Conservation (phyloP, 2,329 filamentous ascomycete genomes). For the Xylariaceae sp. region DNA sequence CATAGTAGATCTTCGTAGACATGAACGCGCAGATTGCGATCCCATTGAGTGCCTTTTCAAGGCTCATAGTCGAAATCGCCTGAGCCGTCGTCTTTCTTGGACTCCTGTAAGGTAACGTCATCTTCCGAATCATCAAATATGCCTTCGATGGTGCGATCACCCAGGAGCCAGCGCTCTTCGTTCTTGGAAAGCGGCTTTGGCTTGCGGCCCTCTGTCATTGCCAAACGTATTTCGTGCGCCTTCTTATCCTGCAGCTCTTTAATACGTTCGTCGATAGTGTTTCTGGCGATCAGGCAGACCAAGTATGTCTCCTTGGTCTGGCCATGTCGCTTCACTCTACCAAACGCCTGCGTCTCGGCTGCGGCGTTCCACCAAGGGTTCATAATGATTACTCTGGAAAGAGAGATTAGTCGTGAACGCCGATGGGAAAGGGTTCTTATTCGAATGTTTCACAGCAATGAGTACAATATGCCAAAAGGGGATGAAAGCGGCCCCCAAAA, state of each 20-base stretch:
- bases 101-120: not conserved
- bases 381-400: slow-evolving; percentile 52
- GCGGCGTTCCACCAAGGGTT: slow-evolving; percentile 61
- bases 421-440: too few relatives aligned
- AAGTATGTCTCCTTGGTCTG: slow-evolving; percentile 58
- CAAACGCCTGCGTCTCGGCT: slow-evolving; percentile 56
- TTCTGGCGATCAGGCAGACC: slow-evolving; percentile 45
- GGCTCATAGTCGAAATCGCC: too few relatives aligned
- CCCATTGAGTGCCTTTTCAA: too few relatives aligned
- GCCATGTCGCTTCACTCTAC: slow-evolving; percentile 60
- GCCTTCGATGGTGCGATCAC: not conserved
- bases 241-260: slow-evolving; percentile 3
- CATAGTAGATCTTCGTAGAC: too few relatives aligned
- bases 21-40: too few relatives aligned
- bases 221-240: too few relatives aligned
- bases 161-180: slow-evolving; percentile 9
- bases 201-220: too few relatives aligned
- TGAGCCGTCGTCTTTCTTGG: not conserved
- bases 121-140: not conserved
- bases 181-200: slow-evolving; percentile 3
- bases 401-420: too few relatives aligned
- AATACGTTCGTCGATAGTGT: slow-evolving; percentile 12
- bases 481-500: too few relatives aligned
- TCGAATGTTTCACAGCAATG: too few relatives aligned
- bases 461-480: too few relatives aligned